Evolutionary conservation across 163 green algal genomes (phyloP).

Genomic region (Scenedesmus sp.): DNA sequence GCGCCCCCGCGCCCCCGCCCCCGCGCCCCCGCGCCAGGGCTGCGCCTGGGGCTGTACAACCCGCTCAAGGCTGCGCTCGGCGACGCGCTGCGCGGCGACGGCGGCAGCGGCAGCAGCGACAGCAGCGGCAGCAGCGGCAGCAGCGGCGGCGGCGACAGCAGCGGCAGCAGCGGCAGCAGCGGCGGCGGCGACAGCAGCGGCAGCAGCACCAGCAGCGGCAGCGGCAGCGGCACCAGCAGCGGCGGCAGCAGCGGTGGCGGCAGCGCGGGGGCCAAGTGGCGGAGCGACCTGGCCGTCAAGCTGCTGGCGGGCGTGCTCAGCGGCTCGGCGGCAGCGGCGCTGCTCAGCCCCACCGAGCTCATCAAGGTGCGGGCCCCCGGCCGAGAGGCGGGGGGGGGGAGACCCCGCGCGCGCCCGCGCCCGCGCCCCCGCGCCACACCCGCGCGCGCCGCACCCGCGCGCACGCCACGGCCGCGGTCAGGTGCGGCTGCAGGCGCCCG

Average conservation of each 20-base stretch:
- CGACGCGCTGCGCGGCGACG: too few species aligned
- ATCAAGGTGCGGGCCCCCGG: conserved; percentile 66
- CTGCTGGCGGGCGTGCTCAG: conserved; percentile 75
- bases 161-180: conserved; percentile 15
- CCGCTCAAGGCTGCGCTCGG: conserved; percentile 80
- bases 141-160: conserved; percentile 11
- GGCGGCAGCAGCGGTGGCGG: not conserved
- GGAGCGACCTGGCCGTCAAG: conserved; percentile 54
- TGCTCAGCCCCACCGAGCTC: conserved; percentile 89
- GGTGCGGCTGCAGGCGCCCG: conserved; percentile 34
- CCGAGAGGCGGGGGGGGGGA: too few species aligned
- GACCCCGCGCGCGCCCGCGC: not conserved
- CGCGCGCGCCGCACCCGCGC: too few species aligned
- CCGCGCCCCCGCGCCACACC: not conserved
- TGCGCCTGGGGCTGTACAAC: conserved; percentile 83
- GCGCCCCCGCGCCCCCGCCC: too few species aligned
- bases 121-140: conserved; percentile 1
- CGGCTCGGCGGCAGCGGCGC: conserved; percentile 74
- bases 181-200: conserved; percentile 27
- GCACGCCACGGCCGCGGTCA: too few species aligned
- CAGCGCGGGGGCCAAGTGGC: conserved; percentile 42
- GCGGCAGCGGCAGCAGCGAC: too few species aligned
- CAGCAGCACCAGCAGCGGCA: conserved; percentile 12
- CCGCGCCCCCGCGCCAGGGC: too few species aligned
- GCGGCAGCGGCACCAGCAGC: conserved; percentile 38